These are phyloP conservation scores for Cyclanthera cordifolia DNA, from an alignment of 306 rosid species.

Conservation along the genomic window DNA sequence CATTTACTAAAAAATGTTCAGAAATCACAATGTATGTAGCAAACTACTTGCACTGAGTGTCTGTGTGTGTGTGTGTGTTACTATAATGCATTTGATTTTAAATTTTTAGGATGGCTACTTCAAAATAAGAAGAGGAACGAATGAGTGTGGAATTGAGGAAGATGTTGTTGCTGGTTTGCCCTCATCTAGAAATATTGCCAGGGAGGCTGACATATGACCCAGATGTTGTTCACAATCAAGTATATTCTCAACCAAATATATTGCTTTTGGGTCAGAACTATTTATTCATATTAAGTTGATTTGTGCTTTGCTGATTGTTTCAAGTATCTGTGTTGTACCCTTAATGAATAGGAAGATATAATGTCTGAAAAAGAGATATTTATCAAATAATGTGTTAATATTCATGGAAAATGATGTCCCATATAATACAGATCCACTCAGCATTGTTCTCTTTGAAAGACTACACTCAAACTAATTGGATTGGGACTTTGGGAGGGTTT, in stretches of 20 bases:
- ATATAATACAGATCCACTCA: not conserved
- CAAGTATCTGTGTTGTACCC: not conserved
- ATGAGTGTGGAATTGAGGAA: conserved; percentile 84
- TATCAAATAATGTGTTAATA: not conserved
- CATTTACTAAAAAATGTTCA: not conserved
- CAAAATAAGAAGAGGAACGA: conserved; percentile 76
- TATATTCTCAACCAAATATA: conserved; percentile 3
- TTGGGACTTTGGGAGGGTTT: not conserved
- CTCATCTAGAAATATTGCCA: conserved; percentile 43
- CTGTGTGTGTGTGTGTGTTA: not conserved
- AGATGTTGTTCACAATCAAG: conserved; percentile 16
- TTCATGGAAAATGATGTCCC: not conserved
- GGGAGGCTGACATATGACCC: conserved; percentile 30
- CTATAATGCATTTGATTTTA: not conserved
- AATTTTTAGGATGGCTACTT: conserved; percentile 84
- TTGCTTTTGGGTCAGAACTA: not conserved
- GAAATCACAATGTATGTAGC: not conserved
- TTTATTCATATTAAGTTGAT: not conserved
- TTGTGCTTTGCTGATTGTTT: not conserved
- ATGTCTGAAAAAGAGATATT: not conserved
- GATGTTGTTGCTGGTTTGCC: conserved; percentile 80
- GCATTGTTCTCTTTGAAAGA: too few relatives aligned
- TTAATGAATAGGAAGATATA: not conserved
- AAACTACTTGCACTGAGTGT: not conserved
- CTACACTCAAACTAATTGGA: not conserved